A percentile compares a stretch with the other conserved stretches of the same genome.
phyloP scores from a whole-genome alignment of 768 basidiomycete species.

The Suillus brevipes region DNA sequence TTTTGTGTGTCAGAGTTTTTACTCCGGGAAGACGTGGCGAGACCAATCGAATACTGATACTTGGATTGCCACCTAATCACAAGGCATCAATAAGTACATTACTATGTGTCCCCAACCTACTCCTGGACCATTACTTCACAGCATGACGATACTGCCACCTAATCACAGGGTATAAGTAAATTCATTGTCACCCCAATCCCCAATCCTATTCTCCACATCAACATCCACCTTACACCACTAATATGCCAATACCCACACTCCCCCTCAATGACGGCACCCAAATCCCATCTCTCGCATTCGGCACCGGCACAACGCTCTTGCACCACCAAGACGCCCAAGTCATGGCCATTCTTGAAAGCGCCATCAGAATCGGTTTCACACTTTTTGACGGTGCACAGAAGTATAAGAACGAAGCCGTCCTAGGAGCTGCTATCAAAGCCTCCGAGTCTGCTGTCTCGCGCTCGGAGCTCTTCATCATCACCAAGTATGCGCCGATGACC shows the following conservation, averaged over 20 bases:
- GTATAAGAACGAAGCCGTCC: constrained; percentile 40
- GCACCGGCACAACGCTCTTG: constrained; percentile 37
- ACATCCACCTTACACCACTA: neutral
- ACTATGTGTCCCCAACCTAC: no score
- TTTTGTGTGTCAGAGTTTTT: no score
- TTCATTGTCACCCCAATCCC: neutral
- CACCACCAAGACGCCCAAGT: constrained; percentile 26
- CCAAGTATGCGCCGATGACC: constrained; percentile 53
- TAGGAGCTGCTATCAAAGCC: constrained; percentile 32
- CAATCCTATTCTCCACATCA: no score
- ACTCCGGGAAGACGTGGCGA: neutral
- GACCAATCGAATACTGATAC: neutral
- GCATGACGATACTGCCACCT: no score
- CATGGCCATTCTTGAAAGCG: constrained; percentile 20
- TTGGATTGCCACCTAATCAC: neutral
- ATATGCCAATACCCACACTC: constrained; percentile 25
- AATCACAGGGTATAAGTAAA: neutral
- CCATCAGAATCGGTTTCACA: constrained; percentile 36
- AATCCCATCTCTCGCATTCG: constrained; percentile 39
- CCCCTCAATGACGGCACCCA: constrained; percentile 36
- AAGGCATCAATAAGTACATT: neutral
- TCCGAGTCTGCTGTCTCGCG: constrained; percentile 32
- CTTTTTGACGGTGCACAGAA: constrained; percentile 42
- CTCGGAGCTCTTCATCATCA: constrained; percentile 47
- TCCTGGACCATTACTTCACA: no score